These are phyloP conservation scores for Sporopachydermia quercuum DNA, from an alignment of 805 yeast species.

Conservation along the genomic window DNA sequence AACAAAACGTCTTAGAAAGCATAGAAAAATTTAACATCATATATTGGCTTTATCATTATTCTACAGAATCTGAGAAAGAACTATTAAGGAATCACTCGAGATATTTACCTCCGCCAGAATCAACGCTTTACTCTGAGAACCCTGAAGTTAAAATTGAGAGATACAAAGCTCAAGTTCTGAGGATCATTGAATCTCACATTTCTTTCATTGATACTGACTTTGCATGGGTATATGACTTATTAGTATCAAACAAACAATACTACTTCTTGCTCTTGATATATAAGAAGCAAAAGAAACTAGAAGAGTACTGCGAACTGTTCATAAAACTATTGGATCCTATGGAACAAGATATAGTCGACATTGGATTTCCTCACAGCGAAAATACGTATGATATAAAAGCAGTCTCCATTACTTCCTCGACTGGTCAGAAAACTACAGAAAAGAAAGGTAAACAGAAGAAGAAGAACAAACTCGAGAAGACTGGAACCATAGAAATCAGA, in stretches of 20 bases:
- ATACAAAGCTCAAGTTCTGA: neutral
- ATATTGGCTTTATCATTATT: neutral
- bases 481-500: neutral
- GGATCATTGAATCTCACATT: no score
- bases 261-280: neutral
- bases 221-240: neutral
- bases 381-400: neutral
- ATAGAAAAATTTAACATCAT: neutral
- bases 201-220: neutral
- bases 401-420: no score
- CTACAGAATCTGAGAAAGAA: neutral
- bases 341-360: neutral
- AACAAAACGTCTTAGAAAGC: neutral
- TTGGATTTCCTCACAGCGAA: neutral
- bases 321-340: neutral
- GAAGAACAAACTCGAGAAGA: slow-evolving; percentile 5
- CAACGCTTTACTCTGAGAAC: neutral
- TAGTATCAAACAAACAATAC: neutral
- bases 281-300: neutral
- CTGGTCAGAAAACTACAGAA: neutral
- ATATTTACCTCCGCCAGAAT: no score
- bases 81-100: neutral
- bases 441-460: slow-evolving; percentile 13
- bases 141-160: neutral
- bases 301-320: neutral